phyloP scores from a whole-genome alignment of 2,329 filamentous ascomycete species.

The Cercospora sesami region DNA sequence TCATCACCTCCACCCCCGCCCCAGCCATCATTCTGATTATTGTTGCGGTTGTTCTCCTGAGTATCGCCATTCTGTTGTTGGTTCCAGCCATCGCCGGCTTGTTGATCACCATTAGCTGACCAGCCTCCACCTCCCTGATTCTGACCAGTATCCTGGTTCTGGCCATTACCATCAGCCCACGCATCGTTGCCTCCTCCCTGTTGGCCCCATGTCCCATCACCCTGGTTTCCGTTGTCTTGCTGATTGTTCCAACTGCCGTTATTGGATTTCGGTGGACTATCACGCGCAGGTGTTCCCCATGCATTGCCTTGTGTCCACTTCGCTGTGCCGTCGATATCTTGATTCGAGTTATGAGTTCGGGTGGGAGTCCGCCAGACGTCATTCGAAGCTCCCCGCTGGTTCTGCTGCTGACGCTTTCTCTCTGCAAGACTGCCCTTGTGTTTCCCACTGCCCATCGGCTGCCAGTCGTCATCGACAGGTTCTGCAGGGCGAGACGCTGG shows the following conservation, averaged over 20 bases:
- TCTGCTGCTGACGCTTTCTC: conserved; percentile 16
- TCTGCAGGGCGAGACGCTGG: background rate
- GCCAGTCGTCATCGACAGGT: conserved; percentile 16
- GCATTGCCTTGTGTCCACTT: conserved; percentile 11
- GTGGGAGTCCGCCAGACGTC: background rate
- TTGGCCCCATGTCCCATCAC: background rate
- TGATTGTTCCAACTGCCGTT: background rate
- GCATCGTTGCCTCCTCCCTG: background rate
- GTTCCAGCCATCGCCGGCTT: conserved; percentile 20
- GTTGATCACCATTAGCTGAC: conserved; percentile 29
- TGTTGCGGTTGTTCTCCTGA: conserved; percentile 8
- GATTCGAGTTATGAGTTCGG: background rate
- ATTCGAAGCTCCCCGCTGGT: background rate
- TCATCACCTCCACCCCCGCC: background rate
- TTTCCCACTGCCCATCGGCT: conserved; percentile 10
- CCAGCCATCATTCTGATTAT: conserved; percentile 21
- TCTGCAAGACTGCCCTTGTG: background rate
- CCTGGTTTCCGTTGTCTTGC: background rate
- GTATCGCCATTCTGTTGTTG: background rate
- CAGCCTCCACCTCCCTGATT: conserved; percentile 8
- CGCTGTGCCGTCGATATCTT: conserved; percentile 18
- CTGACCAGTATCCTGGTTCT: background rate
- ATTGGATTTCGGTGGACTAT: background rate
- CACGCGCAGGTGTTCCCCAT: conserved; percentile 3
- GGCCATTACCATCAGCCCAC: background rate